Base-by-base conservation (phyloP, 2,329 filamentous ascomycete species). In the Cryphonectria parasitica region DNA sequence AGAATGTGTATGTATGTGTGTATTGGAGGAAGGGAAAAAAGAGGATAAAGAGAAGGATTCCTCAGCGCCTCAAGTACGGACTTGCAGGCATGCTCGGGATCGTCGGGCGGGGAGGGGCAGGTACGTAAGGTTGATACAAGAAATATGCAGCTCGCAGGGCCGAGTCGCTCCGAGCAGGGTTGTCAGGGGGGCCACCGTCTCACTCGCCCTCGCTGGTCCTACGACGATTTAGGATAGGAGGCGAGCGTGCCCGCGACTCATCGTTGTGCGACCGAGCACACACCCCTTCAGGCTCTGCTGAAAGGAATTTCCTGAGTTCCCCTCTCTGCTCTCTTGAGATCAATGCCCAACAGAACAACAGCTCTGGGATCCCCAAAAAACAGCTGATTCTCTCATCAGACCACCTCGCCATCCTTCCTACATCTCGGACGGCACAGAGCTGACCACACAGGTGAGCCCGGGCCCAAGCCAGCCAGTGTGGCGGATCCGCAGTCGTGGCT, bases 391-490 rank as follows among this genome's bases (percentile, higher is more conserved):
- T 39, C 39, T 61, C 64, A 68, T 72, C 71, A 68, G 65, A 63
- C 64, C 70, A 67, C 69, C 64, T 58, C 19, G 64, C 69, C 66
- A 69, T 67, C 64, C 39, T 43, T 28, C 58, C 36, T 34, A 43
- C 45, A 43, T 64, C 36, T 34, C 36, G 10, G 36, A 66, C 36
- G 15, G 5, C 56, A 31, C 56, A 60, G 56, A 28, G n/a, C 22
- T 25, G 28, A 39, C 22, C 61, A 22, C 34, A n/a, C 34, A 13
- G 22, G 39, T 31, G 28, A 45, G 28, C 41, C 17, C 41, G 22
- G 41, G 41, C 63, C 41, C 43, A 67, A 61, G 66, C 56, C 36
- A 54, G 34, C 34, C 56, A 67, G 66, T 67, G 66, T 31, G 56
- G 22, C 41, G 66, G 66, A 22, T 67, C 66, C 56, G 66, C 41